These are phyloP conservation scores for Pezicula rhizophila DNA, from an alignment of 2,329 filamentous ascomycete species.

Conservation along the genomic window DNA sequence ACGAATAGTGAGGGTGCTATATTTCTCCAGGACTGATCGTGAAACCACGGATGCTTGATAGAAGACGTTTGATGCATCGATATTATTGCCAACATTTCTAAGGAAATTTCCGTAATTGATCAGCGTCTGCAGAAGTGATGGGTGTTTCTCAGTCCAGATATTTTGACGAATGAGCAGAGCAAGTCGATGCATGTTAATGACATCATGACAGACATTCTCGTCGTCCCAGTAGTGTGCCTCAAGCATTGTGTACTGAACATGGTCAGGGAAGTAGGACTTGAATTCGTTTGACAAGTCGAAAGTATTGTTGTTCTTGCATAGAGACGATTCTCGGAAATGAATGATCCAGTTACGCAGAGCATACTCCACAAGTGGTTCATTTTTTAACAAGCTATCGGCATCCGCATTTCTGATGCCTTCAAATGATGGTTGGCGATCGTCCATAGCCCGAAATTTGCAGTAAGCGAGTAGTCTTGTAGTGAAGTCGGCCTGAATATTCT, in stretches of 20 bases:
- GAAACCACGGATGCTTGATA: background rate
- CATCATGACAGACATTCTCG: background rate
- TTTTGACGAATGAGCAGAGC: background rate
- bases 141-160: conserved; percentile 1
- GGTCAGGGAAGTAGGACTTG: background rate
- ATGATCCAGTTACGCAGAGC: background rate
- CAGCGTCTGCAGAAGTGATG: background rate
- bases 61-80: background rate
- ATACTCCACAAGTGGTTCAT: background rate
- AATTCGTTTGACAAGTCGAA: background rate
- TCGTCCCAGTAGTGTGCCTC: background rate
- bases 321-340: background rate
- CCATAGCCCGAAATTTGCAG: background rate
- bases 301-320: background rate
- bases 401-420: background rate
- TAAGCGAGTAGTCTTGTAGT: background rate
- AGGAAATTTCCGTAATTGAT: background rate
- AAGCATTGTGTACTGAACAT: background rate
- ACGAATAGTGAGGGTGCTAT: background rate
- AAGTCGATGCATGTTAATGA: background rate
- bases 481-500: background rate
- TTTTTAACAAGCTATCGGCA: background rate
- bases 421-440: background rate
- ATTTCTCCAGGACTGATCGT: background rate
- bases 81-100: background rate